Evolutionary conservation across 345 rosid genomes (phyloP).

Genomic region (Brassica rapa): DNA sequence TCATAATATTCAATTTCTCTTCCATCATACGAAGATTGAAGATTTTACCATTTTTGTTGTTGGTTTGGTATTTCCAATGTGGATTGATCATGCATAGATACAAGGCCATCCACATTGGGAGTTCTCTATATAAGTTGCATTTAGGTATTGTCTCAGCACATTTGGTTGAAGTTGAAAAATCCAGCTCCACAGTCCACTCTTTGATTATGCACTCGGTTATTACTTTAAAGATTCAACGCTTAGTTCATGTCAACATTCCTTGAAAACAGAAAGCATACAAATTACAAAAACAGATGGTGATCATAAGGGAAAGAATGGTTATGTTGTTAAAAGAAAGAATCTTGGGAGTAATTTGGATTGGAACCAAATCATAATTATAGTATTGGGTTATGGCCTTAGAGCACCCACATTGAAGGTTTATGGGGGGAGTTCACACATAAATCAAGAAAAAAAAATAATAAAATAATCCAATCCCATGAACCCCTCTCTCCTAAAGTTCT

Average conservation of each 20-base stretch:
- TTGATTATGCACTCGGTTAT: not conserved
- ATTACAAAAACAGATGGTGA: not conserved
- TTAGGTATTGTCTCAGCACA: not conserved
- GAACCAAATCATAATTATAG: not conserved
- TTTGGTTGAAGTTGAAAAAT: not conserved
- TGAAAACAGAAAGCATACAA: not conserved
- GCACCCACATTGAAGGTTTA: too few relatives aligned
- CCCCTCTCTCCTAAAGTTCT: too few relatives aligned
- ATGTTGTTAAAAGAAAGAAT: conserved; percentile 27
- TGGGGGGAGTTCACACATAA: too few relatives aligned
- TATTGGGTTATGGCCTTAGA: conserved; percentile 47
- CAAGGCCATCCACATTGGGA: not conserved
- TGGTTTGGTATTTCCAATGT: conserved; percentile 1
- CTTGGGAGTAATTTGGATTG: not conserved
- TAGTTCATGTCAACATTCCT: not conserved
- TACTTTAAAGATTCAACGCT: not conserved
- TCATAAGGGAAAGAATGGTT: not conserved
- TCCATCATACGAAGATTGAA: not conserved
- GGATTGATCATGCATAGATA: conserved; percentile 3
- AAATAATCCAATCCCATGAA: too few relatives aligned
- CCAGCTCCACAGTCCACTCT: not conserved
- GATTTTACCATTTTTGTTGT: not conserved
- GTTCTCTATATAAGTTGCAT: not conserved
- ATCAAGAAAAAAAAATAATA: too few relatives aligned
- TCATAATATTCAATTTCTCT: not conserved